phyloP scores from a whole-genome alignment of 495 filamentous ascomycete genomes.

The Penicillium samsonianum region DNA sequence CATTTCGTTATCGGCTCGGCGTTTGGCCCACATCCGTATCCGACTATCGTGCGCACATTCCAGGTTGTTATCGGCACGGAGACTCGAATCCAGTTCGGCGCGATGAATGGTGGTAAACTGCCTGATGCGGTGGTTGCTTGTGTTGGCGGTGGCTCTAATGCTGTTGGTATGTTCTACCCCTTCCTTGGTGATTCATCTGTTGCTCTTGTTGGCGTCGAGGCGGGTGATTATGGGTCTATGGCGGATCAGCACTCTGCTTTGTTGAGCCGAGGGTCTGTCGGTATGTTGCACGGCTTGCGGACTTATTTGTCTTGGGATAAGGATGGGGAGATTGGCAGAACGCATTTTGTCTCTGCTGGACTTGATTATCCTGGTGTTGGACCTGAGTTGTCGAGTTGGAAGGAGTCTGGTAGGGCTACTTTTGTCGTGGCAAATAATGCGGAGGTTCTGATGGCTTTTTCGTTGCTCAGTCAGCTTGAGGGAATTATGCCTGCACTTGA shows the following conservation, averaged over 20 bases:
- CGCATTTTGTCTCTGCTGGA: constrained; percentile 89
- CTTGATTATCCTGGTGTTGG: constrained; percentile 95
- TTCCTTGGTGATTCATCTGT: constrained; percentile 82
- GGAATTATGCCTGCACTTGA: constrained; percentile 51
- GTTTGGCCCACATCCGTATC: constrained; percentile 93
- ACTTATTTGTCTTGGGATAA: constrained; percentile 88
- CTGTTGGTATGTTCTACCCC: constrained; percentile 92
- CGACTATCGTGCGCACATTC: constrained; percentile 94
- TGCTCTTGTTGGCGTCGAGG: constrained; percentile 89
- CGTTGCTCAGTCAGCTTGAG: constrained; percentile 76
- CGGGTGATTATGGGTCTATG: constrained; percentile 70
- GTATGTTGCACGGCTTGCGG: constrained; percentile 86
- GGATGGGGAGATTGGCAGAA: constrained; percentile 85
- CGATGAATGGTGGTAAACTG: constrained; percentile 61
- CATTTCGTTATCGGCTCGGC: constrained; percentile 96
- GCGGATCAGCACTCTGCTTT: constrained; percentile 80
- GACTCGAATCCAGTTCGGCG: constrained; percentile 80
- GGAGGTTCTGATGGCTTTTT: constrained; percentile 82
- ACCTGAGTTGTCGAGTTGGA: constrained; percentile 85
- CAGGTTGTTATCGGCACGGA: constrained; percentile 91
- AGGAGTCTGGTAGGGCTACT: constrained; percentile 76
- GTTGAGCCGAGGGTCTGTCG: constrained; percentile 76
- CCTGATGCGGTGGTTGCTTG: constrained; percentile 97
- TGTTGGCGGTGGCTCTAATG: constrained; percentile 89
- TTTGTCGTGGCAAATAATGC: constrained; percentile 89